A percentile compares a stretch with the other conserved stretches of the same genome.
Conservation (phyloP, 192 early-diverging fungal species). For the Globomyces pollinis-pini region DNA sequence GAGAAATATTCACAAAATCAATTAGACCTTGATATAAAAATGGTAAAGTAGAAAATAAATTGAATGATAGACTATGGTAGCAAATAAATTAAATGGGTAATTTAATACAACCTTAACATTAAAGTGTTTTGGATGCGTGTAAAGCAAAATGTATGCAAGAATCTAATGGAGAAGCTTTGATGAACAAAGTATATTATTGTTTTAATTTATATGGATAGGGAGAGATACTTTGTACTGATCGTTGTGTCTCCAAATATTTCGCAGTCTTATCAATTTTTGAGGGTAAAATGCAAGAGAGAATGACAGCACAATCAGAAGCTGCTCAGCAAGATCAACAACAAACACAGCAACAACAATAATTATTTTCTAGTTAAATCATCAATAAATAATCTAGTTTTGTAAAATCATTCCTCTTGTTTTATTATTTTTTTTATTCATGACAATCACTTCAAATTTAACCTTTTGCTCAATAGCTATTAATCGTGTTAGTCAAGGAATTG, state of each 20-base stretch:
- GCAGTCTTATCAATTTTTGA: neutral
- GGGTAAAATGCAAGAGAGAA: slow-evolving; percentile 3
- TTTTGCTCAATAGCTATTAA: neutral
- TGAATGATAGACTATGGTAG: too few species aligned
- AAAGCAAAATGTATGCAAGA: neutral
- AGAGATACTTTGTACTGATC: neutral
- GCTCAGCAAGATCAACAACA: neutral
- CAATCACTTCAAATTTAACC: neutral
- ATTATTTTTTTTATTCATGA: slow-evolving; percentile 4
- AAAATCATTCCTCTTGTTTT: neutral
- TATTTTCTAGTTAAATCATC: neutral
- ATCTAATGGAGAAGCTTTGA: neutral
- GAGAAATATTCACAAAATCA: neutral
- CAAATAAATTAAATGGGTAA: too few species aligned
- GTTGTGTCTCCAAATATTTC: slow-evolving; percentile 7
- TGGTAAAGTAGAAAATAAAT: too few species aligned
- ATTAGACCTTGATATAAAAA: neutral
- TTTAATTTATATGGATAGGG: too few species aligned
- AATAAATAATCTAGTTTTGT: neutral
- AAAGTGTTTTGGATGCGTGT: neutral
- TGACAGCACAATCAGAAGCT: neutral
- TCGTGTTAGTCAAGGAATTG: slow-evolving; percentile 6
- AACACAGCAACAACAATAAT: neutral
- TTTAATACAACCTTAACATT: neutral
- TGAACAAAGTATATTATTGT: too few species aligned